Evolutionary conservation across 2,329 filamentous ascomycete species (phyloP).

Genomic region (Fusarium albosuccineum): DNA sequence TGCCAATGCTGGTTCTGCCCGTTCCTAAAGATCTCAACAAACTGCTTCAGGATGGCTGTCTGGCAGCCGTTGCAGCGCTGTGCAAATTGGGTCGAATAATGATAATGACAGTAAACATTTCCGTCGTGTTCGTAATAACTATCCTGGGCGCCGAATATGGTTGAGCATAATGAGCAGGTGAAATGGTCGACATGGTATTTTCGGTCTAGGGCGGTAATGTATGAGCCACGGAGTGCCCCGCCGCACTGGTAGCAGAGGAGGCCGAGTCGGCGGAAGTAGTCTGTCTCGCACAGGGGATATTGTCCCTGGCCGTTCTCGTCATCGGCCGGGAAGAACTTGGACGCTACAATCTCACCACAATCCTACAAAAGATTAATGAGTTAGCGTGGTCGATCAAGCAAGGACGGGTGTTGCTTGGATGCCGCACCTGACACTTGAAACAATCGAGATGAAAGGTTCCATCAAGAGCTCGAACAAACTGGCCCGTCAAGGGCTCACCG

Average conservation of each 20-base stretch:
- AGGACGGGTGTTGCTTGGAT: conserved; percentile 10
- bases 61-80: conserved; percentile 97
- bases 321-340: conserved; percentile 98
- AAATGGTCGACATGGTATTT: conserved; percentile 99
- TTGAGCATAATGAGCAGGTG: conserved; percentile 95
- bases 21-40: conserved; percentile 98
- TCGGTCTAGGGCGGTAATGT: conserved; percentile 96
- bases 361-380: conserved; percentile 69
- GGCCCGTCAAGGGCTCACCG: conserved; percentile 86
- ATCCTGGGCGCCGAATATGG: conserved; percentile 97
- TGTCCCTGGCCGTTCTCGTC: conserved; percentile 87
- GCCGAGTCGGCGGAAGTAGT: conserved; percentile 94
- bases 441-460: conserved; percentile 97
- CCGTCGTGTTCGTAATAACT: conserved; percentile 99
- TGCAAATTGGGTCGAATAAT: conserved; percentile 97
- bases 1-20: conserved; percentile 99
- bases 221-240: conserved; percentile 92
- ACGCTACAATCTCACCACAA: conserved; percentile 95
- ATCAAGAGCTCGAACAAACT: conserved; percentile 94
- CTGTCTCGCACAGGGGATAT: conserved; percentile 96
- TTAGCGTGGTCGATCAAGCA: conserved; percentile 32
- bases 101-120: conserved; percentile 97
- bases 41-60: conserved; percentile 97
- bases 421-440: conserved; percentile 89
- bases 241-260: conserved; percentile 93